Evolutionary conservation across 768 basidiomycete genomes (phyloP).

Genomic region (Dictyophora rubrovolvata): DNA sequence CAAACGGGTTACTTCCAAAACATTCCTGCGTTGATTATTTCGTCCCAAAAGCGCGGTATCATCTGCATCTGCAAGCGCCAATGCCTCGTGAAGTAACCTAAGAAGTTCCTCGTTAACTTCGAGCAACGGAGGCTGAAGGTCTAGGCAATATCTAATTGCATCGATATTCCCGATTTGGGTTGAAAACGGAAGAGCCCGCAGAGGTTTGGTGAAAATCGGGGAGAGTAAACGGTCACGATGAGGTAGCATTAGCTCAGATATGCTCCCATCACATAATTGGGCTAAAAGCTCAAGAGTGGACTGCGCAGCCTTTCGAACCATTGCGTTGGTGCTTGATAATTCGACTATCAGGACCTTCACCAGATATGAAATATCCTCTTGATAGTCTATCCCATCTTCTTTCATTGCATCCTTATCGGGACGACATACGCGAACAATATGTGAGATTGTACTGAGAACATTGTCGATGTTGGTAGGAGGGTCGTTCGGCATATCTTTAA

Average conservation of each 20-base stretch:
- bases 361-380: slow-evolving; percentile 54
- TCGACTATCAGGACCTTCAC: slow-evolving; percentile 82
- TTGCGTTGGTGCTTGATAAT: slow-evolving; percentile 73
- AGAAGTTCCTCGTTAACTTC: slow-evolving; percentile 89
- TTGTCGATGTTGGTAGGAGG: slow-evolving; percentile 73
- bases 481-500: slow-evolving; percentile 91
- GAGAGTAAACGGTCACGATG: slow-evolving; percentile 83
- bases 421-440: slow-evolving; percentile 49
- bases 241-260: slow-evolving; percentile 70
- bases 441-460: slow-evolving; percentile 65
- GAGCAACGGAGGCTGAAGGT: slow-evolving; percentile 77
- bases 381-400: slow-evolving; percentile 30
- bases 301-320: slow-evolving; percentile 79
- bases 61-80: slow-evolving; percentile 93
- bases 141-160: slow-evolving; percentile 88
- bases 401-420: slow-evolving; percentile 23
- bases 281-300: slow-evolving; percentile 71
- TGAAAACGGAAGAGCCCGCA: slow-evolving; percentile 86
- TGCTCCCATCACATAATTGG: slow-evolving; percentile 56
- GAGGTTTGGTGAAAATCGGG: slow-evolving; percentile 91
- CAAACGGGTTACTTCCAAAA: slow-evolving; percentile 75
- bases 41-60: slow-evolving; percentile 74
- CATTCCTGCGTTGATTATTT: slow-evolving; percentile 64
- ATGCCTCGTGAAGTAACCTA: slow-evolving; percentile 83
- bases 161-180: slow-evolving; percentile 99